Conservation (phyloP, 2,329 filamentous ascomycete species). For the Orbilia blumenaviensis region DNA sequence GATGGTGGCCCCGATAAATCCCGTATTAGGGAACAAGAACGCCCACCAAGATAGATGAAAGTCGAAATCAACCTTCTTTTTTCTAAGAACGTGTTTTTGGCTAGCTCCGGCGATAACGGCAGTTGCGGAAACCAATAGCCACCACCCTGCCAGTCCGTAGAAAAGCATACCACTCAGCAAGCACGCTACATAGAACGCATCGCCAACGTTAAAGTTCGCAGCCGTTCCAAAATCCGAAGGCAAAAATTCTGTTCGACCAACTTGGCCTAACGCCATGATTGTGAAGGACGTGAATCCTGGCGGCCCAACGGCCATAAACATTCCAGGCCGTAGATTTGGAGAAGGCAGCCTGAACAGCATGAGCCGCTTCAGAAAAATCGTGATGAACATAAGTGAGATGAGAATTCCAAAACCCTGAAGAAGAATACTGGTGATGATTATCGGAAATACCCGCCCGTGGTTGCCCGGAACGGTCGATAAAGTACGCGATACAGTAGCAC, state of each 20-base stretch:
- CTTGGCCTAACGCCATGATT: constrained; percentile 29
- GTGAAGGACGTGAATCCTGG: constrained; percentile 45
- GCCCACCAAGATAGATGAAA: constrained; percentile 69
- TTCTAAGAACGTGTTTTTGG: constrained; percentile 34
- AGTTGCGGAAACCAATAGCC: constrained; percentile 33
- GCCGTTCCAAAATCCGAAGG: constrained; percentile 34
- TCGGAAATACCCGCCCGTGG: constrained; percentile 37
- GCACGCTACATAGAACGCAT: constrained; percentile 32
- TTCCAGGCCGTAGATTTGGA: constrained; percentile 41
- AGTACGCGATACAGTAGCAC: constrained; percentile 28
- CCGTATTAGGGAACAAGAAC: constrained; percentile 73
- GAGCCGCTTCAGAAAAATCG: constrained; percentile 46
- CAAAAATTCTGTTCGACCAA: constrained; percentile 22
- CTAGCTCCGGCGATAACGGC: constrained; percentile 34
- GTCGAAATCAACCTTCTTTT: constrained; percentile 45
- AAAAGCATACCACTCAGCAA: constrained; percentile 39
- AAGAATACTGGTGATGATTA: constrained; percentile 47
- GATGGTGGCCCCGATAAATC: constrained; percentile 70
- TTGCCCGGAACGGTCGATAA: constrained; percentile 9
- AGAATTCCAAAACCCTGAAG: constrained; percentile 46
- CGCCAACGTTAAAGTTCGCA: constrained; percentile 26
- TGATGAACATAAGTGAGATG: constrained; percentile 50
- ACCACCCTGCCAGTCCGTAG: constrained; percentile 48
- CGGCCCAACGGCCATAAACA: constrained; percentile 49
- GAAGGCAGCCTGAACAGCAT: constrained; percentile 50